Conservation (phyloP, 1,284 basidiomycete species). For the Sporisorium exsertum region DNA sequence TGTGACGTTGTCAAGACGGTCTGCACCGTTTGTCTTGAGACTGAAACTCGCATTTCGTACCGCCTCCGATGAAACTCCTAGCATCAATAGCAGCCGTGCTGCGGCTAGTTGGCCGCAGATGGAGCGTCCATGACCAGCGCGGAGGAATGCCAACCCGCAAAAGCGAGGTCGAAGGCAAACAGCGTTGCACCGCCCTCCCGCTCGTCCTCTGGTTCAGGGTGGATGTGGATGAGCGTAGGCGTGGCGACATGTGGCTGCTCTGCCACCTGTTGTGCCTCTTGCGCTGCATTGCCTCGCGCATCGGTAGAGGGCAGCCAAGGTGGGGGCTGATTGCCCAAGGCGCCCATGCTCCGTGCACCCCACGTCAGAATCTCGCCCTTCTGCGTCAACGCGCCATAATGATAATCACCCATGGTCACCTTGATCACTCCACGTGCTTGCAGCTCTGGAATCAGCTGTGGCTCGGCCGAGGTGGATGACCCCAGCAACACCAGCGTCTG, state of each 20-base stretch:
- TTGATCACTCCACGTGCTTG: conserved; percentile 82
- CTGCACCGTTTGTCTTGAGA: too few species aligned
- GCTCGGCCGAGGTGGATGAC: conserved; percentile 67
- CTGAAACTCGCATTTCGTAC: too few species aligned
- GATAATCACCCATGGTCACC: conserved; percentile 88
- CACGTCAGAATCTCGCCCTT: conserved; percentile 83
- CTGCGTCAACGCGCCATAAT: conserved; percentile 83
- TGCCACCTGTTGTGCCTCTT: background rate
- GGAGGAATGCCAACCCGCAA: conserved; percentile 46
- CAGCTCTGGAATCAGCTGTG: conserved; percentile 77
- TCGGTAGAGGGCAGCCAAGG: conserved; percentile 5
- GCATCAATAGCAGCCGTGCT: too few species aligned
- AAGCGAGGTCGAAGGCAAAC: conserved; percentile 53
- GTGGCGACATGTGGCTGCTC: conserved; percentile 1
- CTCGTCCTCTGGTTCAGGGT: background rate
- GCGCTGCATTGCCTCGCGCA: background rate
- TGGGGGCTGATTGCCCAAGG: conserved; percentile 78
- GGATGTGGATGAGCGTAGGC: conserved; percentile 7
- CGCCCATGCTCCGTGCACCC: conserved; percentile 82
- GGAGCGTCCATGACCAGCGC: conserved; percentile 37
- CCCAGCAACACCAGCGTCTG: conserved; percentile 56
- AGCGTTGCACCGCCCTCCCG: background rate
- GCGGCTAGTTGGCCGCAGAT: background rate
- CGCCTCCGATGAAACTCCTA: too few species aligned
- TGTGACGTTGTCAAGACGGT: background rate